A percentile compares a stretch with the other conserved stretches of the same genome.
These are phyloP conservation scores for Trichoderma oligosporum DNA, from an alignment of 2,329 filamentous ascomycete genomes.

Conservation along the genomic window DNA sequence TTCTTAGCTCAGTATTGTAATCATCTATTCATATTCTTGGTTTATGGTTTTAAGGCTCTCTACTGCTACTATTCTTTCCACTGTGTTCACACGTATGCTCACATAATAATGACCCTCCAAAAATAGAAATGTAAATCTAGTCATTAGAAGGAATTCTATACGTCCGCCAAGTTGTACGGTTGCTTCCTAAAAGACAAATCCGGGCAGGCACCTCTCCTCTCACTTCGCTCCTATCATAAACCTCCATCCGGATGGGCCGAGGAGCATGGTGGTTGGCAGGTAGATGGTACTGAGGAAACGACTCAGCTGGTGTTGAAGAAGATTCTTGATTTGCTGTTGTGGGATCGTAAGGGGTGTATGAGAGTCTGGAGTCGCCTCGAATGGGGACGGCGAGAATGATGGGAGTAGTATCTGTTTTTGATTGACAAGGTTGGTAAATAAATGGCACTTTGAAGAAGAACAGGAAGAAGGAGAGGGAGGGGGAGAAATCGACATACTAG, in stretches of 20 bases:
- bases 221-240: slow-evolving; percentile 42
- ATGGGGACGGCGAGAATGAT: slow-evolving; percentile 37
- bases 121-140: background rate
- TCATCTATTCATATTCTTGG: background rate
- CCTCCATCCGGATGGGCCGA: slow-evolving; percentile 49
- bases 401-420: slow-evolving; percentile 26
- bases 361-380: slow-evolving; percentile 32
- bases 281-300: slow-evolving; percentile 26
- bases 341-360: slow-evolving; percentile 37
- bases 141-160: slow-evolving; percentile 37
- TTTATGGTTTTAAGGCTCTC: background rate
- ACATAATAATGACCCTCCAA: background rate
- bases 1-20: background rate
- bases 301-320: slow-evolving; percentile 18
- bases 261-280: slow-evolving; percentile 27
- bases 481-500: slow-evolving; percentile 35
- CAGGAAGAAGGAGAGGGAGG: too few relatives aligned
- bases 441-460: background rate
- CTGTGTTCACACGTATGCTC: background rate
- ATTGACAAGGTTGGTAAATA: background rate
- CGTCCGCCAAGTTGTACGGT: slow-evolving; percentile 46
- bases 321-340: slow-evolving; percentile 13
- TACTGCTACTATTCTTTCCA: background rate
- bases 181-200: slow-evolving; percentile 49
- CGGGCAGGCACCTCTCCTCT: slow-evolving; percentile 48